Evolutionary conservation across 2,329 filamentous ascomycete genomes (phyloP), one percentile per base, ranked within the genome.

Genomic region (Alternaria novae-zelandiae): DNA sequence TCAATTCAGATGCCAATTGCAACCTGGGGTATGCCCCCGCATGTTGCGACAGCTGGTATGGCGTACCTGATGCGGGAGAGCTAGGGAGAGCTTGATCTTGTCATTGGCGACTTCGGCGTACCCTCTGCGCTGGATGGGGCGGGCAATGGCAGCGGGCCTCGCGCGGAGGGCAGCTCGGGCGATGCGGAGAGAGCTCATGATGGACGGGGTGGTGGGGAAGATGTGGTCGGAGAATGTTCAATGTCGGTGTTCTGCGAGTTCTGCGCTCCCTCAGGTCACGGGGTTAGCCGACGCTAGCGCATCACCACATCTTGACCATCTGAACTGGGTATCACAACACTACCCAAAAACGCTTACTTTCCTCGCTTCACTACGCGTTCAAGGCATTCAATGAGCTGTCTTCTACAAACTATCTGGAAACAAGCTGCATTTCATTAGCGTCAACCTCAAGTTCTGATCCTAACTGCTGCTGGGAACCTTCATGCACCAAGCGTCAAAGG

Each of bases 61-160:
- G 70, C 92, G 84, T 93, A 98, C 96, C 94, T 97, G 92, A 86
- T 98, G 95, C 86, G 96, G 96, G 77, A 99, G 92, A 82, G 92
- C 90, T 86, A 99, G 88, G 87, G 93, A 97, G 86, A 99, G 90
- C 90, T 97, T 96, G 88, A 99, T 97, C 82, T 86, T 86, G 81
- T 85, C 84, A 62, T 82, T 78, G 72, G 83, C 83, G 72, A 85
- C 83, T 75, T 85, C 84, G 75, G 84, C 96, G 83, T 99, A 99
- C 78, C 91, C 90, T 87, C 96, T 90, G 83, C 93, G 91, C 87
- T 94, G 91, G 72, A 93, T 79, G 76, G 91, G 89, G 74, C 89
- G 86, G 82, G 90, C 88, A 83, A 95, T 86, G 82, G 90, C 88
- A 79, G 91, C 86, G 80, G 94, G 91, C 69, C 74, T 91, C 80